phyloP scores from a whole-genome alignment of 306 rosid genomes.

The Canavalia gladiata region DNA sequence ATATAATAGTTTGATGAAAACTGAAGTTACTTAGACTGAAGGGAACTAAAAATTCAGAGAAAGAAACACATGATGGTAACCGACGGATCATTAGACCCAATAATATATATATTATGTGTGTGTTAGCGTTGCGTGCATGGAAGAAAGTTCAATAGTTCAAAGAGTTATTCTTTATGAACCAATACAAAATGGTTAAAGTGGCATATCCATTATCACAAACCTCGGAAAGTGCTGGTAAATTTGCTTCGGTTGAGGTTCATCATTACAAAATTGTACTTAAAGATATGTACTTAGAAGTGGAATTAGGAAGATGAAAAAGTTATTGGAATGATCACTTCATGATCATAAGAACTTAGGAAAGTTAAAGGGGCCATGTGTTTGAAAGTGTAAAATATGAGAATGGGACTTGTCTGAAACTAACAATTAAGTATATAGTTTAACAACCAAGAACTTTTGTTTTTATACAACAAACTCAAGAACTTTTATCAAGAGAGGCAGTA shows the following conservation, averaged over 20 bases:
- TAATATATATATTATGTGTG: neutral
- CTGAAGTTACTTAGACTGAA: constrained; percentile 55
- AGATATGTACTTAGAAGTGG: constrained; percentile 54
- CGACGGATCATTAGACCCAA: neutral
- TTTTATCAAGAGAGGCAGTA: no score
- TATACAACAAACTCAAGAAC: no score
- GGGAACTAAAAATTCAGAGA: constrained; percentile 47
- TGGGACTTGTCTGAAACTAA: constrained; percentile 33
- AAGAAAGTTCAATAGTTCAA: constrained; percentile 40
- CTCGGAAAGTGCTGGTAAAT: constrained; percentile 35
- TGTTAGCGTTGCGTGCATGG: constrained; percentile 53
- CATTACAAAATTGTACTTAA: constrained; percentile 54
- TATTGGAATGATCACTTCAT: constrained; percentile 27
- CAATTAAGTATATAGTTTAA: constrained; percentile 20
- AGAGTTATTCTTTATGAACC: constrained; percentile 6
- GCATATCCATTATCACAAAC: constrained; percentile 35
- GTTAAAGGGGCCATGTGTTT: neutral
- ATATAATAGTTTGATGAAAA: constrained; percentile 43
- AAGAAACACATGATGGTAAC: constrained; percentile 30
- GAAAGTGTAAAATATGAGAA: neutral
- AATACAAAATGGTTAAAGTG: constrained; percentile 44
- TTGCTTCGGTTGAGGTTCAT: constrained; percentile 47
- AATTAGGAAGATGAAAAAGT: constrained; percentile 37
- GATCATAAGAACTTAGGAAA: neutral
- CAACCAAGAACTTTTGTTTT: constrained; percentile 5